Percentiles rank a stretch among this genome's conserved stretches.
phyloP scores from a whole-genome alignment of 352 stramenopile genomes.

The Phytophthora hybrid region DNA sequence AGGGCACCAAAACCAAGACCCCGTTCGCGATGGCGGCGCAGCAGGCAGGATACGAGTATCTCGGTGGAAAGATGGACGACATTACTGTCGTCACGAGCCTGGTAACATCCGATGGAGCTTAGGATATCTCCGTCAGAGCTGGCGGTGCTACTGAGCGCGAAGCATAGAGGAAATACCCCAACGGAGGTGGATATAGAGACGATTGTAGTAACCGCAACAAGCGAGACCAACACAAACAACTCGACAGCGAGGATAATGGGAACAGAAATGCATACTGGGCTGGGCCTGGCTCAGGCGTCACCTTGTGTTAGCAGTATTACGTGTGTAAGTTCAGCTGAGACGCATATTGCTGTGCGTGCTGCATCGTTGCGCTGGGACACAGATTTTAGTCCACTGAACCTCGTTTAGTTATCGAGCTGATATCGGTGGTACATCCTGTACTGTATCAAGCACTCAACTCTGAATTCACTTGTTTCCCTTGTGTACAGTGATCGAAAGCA shows the following conservation, averaged over 20 bases:
- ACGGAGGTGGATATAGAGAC: slow-evolving; percentile 22
- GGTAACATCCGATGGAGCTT: slow-evolving; percentile 44
- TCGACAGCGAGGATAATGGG: not conserved
- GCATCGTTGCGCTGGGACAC: too few species aligned
- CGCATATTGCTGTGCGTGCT: too few species aligned
- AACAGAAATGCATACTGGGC: not conserved
- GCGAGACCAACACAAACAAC: slow-evolving; percentile 1
- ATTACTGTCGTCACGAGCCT: slow-evolving; percentile 90
- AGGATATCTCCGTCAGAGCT: not conserved
- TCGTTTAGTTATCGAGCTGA: too few species aligned
- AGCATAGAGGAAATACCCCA: slow-evolving; percentile 3
- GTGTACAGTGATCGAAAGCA: too few species aligned
- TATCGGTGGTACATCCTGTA: too few species aligned
- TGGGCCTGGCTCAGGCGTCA: not conserved
- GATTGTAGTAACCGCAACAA: slow-evolving; percentile 17
- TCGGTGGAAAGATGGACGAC: slow-evolving; percentile 92
- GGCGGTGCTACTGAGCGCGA: slow-evolving; percentile 6
- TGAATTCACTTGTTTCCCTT: too few species aligned
- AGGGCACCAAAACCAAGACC: slow-evolving; percentile 73
- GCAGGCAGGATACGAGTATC: slow-evolving; percentile 81
- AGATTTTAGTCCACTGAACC: too few species aligned
- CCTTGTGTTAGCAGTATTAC: too few species aligned
- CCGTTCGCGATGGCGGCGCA: slow-evolving; percentile 80
- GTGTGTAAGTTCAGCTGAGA: too few species aligned
- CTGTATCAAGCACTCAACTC: too few species aligned